Conservation (phyloP, 257 asterid species). For the Nyctanthes arbortristis region DNA sequence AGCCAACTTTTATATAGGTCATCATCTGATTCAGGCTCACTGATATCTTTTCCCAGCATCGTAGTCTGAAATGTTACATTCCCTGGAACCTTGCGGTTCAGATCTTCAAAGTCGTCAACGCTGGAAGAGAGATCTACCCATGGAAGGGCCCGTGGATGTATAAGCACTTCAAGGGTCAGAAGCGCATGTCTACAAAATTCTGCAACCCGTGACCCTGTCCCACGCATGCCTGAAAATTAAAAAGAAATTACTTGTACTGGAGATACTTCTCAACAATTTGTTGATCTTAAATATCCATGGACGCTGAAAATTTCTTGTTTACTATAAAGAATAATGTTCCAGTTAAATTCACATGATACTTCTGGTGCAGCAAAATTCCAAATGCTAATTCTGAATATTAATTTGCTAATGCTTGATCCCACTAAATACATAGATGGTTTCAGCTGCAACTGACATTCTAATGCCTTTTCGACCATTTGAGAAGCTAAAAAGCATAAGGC, state of each 20-base stretch:
- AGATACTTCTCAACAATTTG: neutral
- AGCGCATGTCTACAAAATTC: slow-evolving; percentile 66
- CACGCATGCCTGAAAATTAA: slow-evolving; percentile 53
- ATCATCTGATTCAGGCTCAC: slow-evolving; percentile 53
- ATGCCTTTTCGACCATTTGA: no score
- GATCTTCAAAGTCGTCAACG: slow-evolving; percentile 23
- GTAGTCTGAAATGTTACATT: slow-evolving; percentile 28
- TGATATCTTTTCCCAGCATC: slow-evolving; percentile 27
- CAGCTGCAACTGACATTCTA: neutral
- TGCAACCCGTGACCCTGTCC: slow-evolving; percentile 55
- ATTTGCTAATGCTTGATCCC: neutral
- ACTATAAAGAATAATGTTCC: neutral
- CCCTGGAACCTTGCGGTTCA: slow-evolving; percentile 32
- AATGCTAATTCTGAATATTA: neutral
- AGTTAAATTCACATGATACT: neutral
- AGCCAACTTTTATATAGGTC: slow-evolving; percentile 60
- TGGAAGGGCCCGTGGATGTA: slow-evolving; percentile 76
- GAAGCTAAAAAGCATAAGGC: slow-evolving; percentile 2
- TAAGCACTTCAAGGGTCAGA: slow-evolving; percentile 69
- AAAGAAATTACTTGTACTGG: neutral
- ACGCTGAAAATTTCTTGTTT: neutral
- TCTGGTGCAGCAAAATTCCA: neutral
- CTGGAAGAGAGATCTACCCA: slow-evolving; percentile 36
- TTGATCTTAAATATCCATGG: slow-evolving; percentile 17
- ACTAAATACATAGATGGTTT: neutral